These are phyloP conservation scores for Circinella umbellata DNA, from an alignment of 371 early-diverging fungal genomes.

Conservation along the genomic window DNA sequence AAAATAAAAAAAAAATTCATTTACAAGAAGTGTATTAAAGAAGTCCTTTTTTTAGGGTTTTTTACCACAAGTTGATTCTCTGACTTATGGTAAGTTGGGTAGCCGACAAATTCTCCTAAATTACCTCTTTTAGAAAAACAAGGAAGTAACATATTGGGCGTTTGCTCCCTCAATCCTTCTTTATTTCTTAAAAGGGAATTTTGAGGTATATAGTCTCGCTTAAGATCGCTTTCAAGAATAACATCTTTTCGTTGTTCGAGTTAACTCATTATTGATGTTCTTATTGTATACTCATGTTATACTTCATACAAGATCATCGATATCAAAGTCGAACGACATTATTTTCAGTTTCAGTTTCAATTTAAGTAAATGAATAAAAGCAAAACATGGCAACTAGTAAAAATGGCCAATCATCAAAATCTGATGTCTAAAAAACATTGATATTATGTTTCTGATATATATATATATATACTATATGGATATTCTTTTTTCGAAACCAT, in stretches of 20 bases:
- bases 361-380: too few species aligned
- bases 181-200: background rate
- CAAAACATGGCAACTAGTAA: too few species aligned
- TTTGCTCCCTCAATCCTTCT: background rate
- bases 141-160: conserved; percentile 6
- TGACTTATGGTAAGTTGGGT: background rate
- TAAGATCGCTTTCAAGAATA: conserved; percentile 7
- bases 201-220: background rate
- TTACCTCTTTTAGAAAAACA: background rate
- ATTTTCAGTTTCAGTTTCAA: too few species aligned
- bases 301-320: background rate
- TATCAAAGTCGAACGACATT: background rate
- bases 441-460: too few species aligned
- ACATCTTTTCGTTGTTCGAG: background rate
- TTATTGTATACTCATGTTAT: background rate
- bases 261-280: background rate
- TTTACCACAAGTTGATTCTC: background rate
- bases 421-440: too few species aligned
- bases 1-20: too few species aligned
- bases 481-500: too few species aligned
- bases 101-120: background rate
- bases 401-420: too few species aligned
- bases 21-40: too few species aligned
- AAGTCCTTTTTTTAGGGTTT: too few species aligned
- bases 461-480: too few species aligned